phyloP scores from a whole-genome alignment of 2,329 filamentous ascomycete genomes.

The Colletotrichum sublineola region DNA sequence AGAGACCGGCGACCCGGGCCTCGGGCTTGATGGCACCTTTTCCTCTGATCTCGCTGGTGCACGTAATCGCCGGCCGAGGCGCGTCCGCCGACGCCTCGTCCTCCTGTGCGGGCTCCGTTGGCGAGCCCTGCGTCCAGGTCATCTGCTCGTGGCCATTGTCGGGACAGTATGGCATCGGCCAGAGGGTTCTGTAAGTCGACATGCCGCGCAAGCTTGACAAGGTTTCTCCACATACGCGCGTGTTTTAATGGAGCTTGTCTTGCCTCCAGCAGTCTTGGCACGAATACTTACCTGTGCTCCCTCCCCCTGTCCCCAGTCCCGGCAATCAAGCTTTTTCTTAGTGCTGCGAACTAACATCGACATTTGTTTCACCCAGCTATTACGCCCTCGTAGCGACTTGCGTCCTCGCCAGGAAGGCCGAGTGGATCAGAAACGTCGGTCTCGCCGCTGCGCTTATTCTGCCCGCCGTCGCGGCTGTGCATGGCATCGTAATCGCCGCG shows the following conservation, averaged over 20 bases:
- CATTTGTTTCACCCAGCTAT: slow-evolving; percentile 58
- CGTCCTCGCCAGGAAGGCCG: slow-evolving; percentile 70
- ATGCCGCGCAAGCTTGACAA: background rate
- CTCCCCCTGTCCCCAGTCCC: background rate
- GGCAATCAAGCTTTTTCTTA: slow-evolving; percentile 9
- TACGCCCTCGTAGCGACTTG: slow-evolving; percentile 75
- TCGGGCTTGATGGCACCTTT: slow-evolving; percentile 5
- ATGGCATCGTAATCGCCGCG: slow-evolving; percentile 71
- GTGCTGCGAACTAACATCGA: slow-evolving; percentile 19
- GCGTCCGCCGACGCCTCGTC: slow-evolving; percentile 10
- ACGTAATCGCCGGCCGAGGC: slow-evolving; percentile 12
- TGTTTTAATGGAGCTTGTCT: slow-evolving; percentile 12
- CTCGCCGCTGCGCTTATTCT: slow-evolving; percentile 73
- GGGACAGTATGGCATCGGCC: slow-evolving; percentile 69
- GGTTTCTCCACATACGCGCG: slow-evolving; percentile 7
- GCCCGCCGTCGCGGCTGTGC: slow-evolving; percentile 73
- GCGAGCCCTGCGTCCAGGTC: slow-evolving; percentile 54
- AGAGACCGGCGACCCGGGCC: background rate
- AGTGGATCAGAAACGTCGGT: slow-evolving; percentile 74
- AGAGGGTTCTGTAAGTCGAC: slow-evolving; percentile 61
- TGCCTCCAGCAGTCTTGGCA: no score
- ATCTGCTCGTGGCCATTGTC: slow-evolving; percentile 70
- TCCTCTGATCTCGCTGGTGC: slow-evolving; percentile 11
- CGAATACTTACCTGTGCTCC: no score
- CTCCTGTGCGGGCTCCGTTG: slow-evolving; percentile 30